phyloP scores from a whole-genome alignment of 768 basidiomycete genomes.

The Gymnopilus dilepis region DNA sequence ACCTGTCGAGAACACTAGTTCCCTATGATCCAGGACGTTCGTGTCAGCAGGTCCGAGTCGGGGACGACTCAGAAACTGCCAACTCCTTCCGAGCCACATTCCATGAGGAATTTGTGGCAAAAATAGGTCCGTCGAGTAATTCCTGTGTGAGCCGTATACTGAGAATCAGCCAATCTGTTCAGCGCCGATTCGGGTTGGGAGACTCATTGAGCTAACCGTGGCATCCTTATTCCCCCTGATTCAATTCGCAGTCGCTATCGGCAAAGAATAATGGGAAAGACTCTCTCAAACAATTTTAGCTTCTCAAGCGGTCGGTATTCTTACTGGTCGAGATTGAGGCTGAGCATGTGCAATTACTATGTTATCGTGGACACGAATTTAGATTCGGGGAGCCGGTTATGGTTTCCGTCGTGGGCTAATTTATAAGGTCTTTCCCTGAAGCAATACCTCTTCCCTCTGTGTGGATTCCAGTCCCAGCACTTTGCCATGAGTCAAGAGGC shows the following conservation, averaged over 20 bases:
- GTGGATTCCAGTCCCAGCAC: conserved; percentile 21
- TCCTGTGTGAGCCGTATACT: not conserved
- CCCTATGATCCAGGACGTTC: not conserved
- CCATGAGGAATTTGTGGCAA: not conserved
- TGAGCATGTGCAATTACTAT: conserved; percentile 28
- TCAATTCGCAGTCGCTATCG: not conserved
- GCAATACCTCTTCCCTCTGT: conserved; percentile 9
- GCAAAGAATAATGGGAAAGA: conserved; percentile 10
- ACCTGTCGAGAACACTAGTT: not conserved
- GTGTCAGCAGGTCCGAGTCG: not conserved
- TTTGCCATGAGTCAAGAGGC: conserved; percentile 30
- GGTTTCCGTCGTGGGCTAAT: conserved; percentile 13
- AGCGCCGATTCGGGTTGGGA: not conserved
- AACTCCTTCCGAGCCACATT: not conserved
- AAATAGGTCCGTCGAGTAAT: not conserved
- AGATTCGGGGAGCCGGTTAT: conserved; percentile 21
- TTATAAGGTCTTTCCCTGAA: conserved; percentile 24
- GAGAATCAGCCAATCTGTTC: not conserved
- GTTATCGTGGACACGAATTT: conserved; percentile 23
- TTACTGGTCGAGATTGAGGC: not conserved
- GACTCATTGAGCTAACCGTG: not conserved
- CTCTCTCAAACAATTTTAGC: conserved; percentile 12
- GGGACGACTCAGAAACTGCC: not conserved
- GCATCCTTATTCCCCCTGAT: not conserved
- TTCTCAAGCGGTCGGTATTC: conserved; percentile 6